Evolutionary conservation across 768 basidiomycete species (phyloP).

Genomic region (Lactarius hatsudake): DNA sequence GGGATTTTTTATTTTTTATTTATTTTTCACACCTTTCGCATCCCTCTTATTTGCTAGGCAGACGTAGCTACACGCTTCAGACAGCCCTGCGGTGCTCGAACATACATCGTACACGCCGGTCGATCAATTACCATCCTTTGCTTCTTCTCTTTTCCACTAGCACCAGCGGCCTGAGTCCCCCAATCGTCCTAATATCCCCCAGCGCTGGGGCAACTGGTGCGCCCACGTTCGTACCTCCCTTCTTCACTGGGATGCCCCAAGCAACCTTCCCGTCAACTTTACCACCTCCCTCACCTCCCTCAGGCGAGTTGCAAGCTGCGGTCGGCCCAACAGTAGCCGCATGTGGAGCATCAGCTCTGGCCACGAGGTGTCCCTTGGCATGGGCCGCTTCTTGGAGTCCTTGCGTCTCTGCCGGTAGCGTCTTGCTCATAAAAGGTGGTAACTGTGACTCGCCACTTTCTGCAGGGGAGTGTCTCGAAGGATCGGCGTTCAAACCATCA

Average conservation of each 20-base stretch:
- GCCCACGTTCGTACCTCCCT: background rate
- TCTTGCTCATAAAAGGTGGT: background rate
- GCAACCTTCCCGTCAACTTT: conserved; percentile 5
- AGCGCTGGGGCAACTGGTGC: no score
- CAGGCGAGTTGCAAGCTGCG: conserved; percentile 4
- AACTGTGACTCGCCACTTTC: background rate
- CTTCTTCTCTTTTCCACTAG: background rate
- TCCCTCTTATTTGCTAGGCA: background rate
- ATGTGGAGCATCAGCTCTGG: conserved; percentile 3
- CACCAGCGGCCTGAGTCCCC: no score
- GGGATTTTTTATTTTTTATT: no score
- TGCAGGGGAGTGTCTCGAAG: background rate
- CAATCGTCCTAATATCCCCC: no score
- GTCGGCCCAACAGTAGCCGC: background rate
- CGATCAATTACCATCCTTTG: background rate
- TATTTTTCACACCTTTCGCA: background rate
- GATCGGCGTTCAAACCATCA: background rate
- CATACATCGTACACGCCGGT: no score
- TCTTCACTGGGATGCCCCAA: background rate
- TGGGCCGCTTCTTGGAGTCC: background rate
- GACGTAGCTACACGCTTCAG: background rate
- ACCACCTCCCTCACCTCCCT: background rate
- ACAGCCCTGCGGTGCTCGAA: background rate
- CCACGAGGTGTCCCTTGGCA: background rate
- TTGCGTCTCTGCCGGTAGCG: background rate